Evolutionary conservation across 2,329 filamentous ascomycete genomes (phyloP), one percentile per base, ranked within the genome.

Genomic region (Pyrenochaeta sp.): DNA sequence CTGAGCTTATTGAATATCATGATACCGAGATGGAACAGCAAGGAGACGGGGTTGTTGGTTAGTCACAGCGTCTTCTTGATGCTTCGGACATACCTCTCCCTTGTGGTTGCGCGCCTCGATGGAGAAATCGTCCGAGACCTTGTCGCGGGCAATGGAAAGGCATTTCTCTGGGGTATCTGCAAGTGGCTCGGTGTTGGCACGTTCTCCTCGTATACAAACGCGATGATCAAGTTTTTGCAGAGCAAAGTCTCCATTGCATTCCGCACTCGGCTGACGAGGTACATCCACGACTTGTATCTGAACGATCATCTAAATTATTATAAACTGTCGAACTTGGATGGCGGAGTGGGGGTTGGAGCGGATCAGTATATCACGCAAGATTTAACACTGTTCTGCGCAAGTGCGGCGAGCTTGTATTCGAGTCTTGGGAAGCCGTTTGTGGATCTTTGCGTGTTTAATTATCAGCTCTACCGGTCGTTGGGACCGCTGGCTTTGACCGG

Each of bases 321-420:
- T 80, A 98, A 97, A 77, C 82, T 99, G 55, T 87, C 91, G 25
- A 98, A 98, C 70, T 80, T 97, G 43, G 95, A 99, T 67, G 95
- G 95, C 10, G 94, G 94, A 0, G 88, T 98, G 39, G 94, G 93
- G 0, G 91, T 96, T 73, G 90, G 92, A 13, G 92, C 93, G 9
- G 95, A 99, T 72, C 95, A 99, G 72, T 98, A 93, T 78, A 98
- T 99, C 72, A 98, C 95, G 0, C 94, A 98, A 75, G 95, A 99
- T 76, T 83, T 99, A 32, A 98, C 95, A 0, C 84, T 97, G 0
- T 99, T 99, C 81, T 99, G 96, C 75, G 91, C 92, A 10, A 90
- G 93, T 3, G 94, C 95, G 1, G 93, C 95, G 15, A 92, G 92
- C 24, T 81, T 99, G 5, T 99, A 98, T 80, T 98, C 95, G 1